Percentiles rank a stretch among this genome's conserved stretches.
Evolutionary conservation across 1,284 basidiomycete genomes (phyloP).

Genomic region (Tilletia indica): DNA sequence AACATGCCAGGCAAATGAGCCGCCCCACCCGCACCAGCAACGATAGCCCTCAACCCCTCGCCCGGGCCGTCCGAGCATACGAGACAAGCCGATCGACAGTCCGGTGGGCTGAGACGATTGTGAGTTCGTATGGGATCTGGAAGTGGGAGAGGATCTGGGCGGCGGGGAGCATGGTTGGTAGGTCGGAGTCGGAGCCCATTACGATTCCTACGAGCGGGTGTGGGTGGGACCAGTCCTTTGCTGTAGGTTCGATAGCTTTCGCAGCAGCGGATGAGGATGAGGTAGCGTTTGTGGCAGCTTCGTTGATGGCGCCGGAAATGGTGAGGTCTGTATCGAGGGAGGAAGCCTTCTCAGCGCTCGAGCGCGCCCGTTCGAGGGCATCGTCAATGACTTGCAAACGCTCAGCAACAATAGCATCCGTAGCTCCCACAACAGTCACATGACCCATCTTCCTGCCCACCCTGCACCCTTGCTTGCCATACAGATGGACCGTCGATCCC

Average conservation of each 20-base stretch:
- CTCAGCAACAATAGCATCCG: slow-evolving; percentile 72
- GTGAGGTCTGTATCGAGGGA: slow-evolving; percentile 35
- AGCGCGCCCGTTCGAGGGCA: slow-evolving; percentile 46
- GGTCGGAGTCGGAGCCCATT: slow-evolving; percentile 98
- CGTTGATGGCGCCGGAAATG: slow-evolving; percentile 30
- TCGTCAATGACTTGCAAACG: slow-evolving; percentile 55
- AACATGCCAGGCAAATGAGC: slow-evolving; percentile 99
- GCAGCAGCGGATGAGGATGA: slow-evolving; percentile 60
- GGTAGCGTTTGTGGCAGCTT: not conserved
- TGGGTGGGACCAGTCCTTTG: slow-evolving; percentile 58
- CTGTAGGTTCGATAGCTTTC: slow-evolving; percentile 57
- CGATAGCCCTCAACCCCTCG: slow-evolving; percentile 72
- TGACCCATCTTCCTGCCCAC: slow-evolving; percentile 98
- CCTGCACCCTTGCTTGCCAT: slow-evolving; percentile 86
- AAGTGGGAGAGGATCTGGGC: slow-evolving; percentile 81
- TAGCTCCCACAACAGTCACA: slow-evolving; percentile 81
- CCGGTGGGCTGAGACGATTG: slow-evolving; percentile 92
- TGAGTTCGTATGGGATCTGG: slow-evolving; percentile 83
- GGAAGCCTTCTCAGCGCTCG: slow-evolving; percentile 34
- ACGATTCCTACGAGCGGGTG: slow-evolving; percentile 87
- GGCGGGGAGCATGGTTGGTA: slow-evolving; percentile 86
- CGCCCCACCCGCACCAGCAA: slow-evolving; percentile 94
- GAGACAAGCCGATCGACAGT: slow-evolving; percentile 83
- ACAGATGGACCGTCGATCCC: slow-evolving; percentile 82
- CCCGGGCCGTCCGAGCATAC: slow-evolving; percentile 75